These are phyloP conservation scores for Phalaenopsis hybrid DNA, from an alignment of 116 monocot genomes.

Conservation along the genomic window DNA sequence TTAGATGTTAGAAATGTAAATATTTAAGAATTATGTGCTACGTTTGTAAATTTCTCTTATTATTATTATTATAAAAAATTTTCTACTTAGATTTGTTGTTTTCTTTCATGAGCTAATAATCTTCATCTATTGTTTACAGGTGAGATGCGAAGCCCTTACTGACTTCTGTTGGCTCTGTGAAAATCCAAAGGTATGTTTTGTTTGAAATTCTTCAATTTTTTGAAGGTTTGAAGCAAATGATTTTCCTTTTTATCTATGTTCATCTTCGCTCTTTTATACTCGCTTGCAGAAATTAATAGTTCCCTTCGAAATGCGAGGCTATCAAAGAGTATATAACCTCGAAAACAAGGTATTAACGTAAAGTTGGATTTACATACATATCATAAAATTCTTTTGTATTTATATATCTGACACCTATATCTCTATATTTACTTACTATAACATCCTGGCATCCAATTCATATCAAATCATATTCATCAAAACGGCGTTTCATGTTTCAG, in stretches of 20 bases:
- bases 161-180: slow-evolving; percentile 93
- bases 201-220: neutral
- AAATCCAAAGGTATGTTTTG: slow-evolving; percentile 52
- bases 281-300: slow-evolving; percentile 61
- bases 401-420: no score
- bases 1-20: no score
- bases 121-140: slow-evolving; percentile 30
- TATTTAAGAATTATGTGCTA: no score
- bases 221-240: neutral
- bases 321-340: slow-evolving; percentile 82
- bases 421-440: no score
- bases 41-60: no score
- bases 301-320: slow-evolving; percentile 92
- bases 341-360: slow-evolving; percentile 45
- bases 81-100: neutral
- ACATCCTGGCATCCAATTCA: no score
- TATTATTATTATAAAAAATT: neutral
- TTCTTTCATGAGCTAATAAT: neutral
- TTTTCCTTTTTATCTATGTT: neutral
- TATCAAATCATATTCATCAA: no score
- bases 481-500: no score
- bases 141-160: slow-evolving; percentile 75
- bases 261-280: neutral
- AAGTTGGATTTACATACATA: no score
- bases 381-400: neutral